These are phyloP conservation scores for Alternaria gansuensis DNA, from an alignment of 2,329 filamentous ascomycete genomes.

Conservation along the genomic window DNA sequence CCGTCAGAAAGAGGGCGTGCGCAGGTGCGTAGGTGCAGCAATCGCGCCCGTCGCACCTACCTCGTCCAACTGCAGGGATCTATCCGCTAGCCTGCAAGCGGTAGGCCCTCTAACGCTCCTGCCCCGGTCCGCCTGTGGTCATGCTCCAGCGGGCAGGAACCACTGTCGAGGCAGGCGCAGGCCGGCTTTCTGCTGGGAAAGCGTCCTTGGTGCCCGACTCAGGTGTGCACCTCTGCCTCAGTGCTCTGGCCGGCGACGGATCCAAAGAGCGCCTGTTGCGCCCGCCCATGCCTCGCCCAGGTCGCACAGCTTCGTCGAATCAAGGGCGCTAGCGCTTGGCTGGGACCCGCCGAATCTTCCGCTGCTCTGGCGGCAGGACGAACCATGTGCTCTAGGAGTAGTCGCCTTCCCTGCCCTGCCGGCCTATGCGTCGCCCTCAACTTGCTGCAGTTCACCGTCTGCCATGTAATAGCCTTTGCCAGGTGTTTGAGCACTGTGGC, in stretches of 20 bases:
- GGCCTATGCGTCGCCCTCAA: slow-evolving; percentile 9
- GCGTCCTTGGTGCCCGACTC: neutral
- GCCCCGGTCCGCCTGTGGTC: slow-evolving; percentile 10
- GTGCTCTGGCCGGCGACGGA: neutral
- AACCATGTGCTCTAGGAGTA: slow-evolving; percentile 5
- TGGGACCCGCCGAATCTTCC: slow-evolving; percentile 18
- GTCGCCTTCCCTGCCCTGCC: slow-evolving; percentile 8
- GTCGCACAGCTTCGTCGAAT: slow-evolving; percentile 14
- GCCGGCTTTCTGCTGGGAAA: neutral
- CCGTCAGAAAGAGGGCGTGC: neutral
- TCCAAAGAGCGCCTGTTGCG: neutral
- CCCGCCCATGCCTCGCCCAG: slow-evolving; percentile 4
- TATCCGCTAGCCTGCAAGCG: slow-evolving; percentile 11
- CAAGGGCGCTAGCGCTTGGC: slow-evolving; percentile 16
- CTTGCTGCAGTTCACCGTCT: slow-evolving; percentile 7
- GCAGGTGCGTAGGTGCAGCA: slow-evolving; percentile 10
- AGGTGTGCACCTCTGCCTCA: neutral
- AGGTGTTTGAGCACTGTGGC: slow-evolving; percentile 13
- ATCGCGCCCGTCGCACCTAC: slow-evolving; percentile 19
- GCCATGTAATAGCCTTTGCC: slow-evolving; percentile 4
- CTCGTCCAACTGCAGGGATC: slow-evolving; percentile 15
- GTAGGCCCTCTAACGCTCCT: slow-evolving; percentile 11
- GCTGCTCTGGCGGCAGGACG: slow-evolving; percentile 11
- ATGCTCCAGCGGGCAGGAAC: slow-evolving; percentile 5
- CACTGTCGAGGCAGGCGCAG: slow-evolving; percentile 6